Conservation (phyloP, 192 early-diverging fungal species). For the Haplosporangium gracile region DNA sequence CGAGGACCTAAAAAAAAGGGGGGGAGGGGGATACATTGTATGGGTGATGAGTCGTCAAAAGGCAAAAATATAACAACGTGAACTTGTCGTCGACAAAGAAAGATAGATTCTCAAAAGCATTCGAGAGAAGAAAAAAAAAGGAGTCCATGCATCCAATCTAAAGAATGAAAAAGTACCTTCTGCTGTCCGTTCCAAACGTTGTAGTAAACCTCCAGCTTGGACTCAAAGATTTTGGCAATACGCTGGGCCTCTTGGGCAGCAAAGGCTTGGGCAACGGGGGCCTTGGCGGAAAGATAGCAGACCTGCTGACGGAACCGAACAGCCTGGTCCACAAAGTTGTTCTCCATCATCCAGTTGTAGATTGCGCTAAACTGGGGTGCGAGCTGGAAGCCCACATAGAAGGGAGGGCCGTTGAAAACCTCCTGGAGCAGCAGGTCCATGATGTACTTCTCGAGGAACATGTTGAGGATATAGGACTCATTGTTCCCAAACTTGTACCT, state of each 20-base stretch:
- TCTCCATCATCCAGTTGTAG: conserved; percentile 53
- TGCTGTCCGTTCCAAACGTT: conserved; percentile 48
- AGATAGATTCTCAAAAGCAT: conserved; percentile 8
- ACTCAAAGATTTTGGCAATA: conserved; percentile 44
- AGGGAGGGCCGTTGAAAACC: conserved; percentile 55
- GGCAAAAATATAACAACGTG: background rate
- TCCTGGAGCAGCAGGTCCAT: conserved; percentile 63
- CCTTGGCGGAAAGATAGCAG: conserved; percentile 51
- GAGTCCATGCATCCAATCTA: background rate
- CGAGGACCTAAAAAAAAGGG: conserved; percentile 32
- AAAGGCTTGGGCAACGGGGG: conserved; percentile 28
- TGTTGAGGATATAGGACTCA: conserved; percentile 57
- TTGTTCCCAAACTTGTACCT: conserved; percentile 53
- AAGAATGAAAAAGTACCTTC: conserved; percentile 22
- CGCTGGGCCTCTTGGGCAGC: conserved; percentile 35
- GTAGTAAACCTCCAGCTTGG: conserved; percentile 46
- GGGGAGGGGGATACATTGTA: background rate
- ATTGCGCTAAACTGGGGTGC: conserved; percentile 37
- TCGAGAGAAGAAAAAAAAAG: background rate
- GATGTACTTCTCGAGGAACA: conserved; percentile 66
- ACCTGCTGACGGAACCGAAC: conserved; percentile 60
- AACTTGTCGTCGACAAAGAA: background rate
- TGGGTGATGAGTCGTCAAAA: background rate
- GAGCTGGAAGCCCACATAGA: conserved; percentile 55
- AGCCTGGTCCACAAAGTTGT: conserved; percentile 54